phyloP scores from a whole-genome alignment of 495 filamentous ascomycete species.

The Venustampulla echinocandica region DNA sequence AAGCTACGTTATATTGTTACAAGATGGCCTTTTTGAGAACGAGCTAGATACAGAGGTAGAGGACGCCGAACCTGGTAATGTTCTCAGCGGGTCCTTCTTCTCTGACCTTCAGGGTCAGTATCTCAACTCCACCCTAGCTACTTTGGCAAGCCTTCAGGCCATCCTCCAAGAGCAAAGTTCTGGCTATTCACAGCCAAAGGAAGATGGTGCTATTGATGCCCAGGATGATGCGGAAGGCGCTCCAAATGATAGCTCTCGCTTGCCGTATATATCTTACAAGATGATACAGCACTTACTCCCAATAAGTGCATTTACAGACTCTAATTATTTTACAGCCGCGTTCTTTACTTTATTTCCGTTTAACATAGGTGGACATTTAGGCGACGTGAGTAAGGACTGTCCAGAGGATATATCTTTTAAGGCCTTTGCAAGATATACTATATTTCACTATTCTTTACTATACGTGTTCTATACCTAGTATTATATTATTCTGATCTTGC shows the following conservation, averaged over 20 bases:
- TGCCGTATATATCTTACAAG: slow-evolving; percentile 4
- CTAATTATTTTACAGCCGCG: slow-evolving; percentile 10
- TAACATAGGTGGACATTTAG: slow-evolving; percentile 8
- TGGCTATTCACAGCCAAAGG: slow-evolving; percentile 1
- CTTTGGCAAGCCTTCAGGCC: slow-evolving; percentile 14
- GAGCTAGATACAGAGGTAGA: slow-evolving; percentile 14
- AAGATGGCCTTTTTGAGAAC: slow-evolving; percentile 14
- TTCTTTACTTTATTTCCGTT: slow-evolving; percentile 12
- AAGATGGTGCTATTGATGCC: slow-evolving; percentile 10
- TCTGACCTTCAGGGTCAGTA: slow-evolving; percentile 13
- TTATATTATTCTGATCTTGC: not conserved
- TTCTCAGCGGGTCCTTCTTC: slow-evolving; percentile 15
- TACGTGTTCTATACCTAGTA: slow-evolving; percentile 1
- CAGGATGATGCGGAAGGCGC: slow-evolving; percentile 8
- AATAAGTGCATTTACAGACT: slow-evolving; percentile 6
- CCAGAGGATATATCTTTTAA: slow-evolving; percentile 1
- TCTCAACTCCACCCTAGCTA: slow-evolving; percentile 13
- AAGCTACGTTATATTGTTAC: slow-evolving; percentile 11
- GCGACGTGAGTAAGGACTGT: slow-evolving; percentile 2
- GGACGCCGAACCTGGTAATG: slow-evolving; percentile 11
- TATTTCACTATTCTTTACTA: slow-evolving; percentile 14
- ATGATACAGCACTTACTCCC: not conserved
- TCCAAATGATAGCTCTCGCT: slow-evolving; percentile 8
- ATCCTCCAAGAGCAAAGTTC: slow-evolving; percentile 11
- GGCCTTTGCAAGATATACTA: slow-evolving; percentile 6